Percentiles rank a stretch among this genome's conserved stretches.
Evolutionary conservation across 805 yeast species (phyloP).

Genomic region (Torulaspora franciscae): DNA sequence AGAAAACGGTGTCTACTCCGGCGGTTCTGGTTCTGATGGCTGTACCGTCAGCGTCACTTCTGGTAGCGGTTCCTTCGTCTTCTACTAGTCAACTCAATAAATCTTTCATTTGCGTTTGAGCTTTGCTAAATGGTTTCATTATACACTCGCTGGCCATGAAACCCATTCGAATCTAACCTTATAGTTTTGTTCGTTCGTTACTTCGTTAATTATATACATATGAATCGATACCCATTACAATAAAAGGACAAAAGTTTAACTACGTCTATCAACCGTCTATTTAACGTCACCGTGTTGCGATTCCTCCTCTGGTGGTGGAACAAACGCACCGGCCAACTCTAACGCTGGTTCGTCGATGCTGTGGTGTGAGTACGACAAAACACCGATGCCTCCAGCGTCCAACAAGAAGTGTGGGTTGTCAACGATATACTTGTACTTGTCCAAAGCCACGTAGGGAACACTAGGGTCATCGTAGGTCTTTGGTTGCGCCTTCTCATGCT

Average conservation of each 20-base stretch:
- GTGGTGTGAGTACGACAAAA: conserved; percentile 82
- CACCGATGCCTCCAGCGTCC: conserved; percentile 96
- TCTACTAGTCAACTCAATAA: conserved; percentile 35
- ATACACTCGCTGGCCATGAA: conserved; percentile 3
- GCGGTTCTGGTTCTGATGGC: conserved; percentile 64
- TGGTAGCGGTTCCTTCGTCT: conserved; percentile 59
- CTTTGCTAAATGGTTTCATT: conserved; percentile 1
- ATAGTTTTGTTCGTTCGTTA: conserved; percentile 9
- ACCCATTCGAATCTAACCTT: background rate
- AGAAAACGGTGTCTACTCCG: conserved; percentile 69
- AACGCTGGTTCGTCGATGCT: conserved; percentile 83
- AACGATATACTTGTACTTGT: conserved; percentile 35
- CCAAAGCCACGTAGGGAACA: conserved; percentile 35
- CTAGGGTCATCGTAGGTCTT: conserved; percentile 28
- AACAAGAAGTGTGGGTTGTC: conserved; percentile 75
- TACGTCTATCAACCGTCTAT: background rate
- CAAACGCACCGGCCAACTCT: conserved; percentile 76
- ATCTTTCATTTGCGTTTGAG: conserved; percentile 1
- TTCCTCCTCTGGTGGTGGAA: conserved; percentile 62
- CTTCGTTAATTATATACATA: conserved; percentile 1
- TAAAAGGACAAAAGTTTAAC: background rate
- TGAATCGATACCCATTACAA: conserved; percentile 1
- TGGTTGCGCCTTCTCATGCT: conserved; percentile 19
- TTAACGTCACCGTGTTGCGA: conserved; percentile 30
- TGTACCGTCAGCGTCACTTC: conserved; percentile 67